Base-by-base conservation (phyloP, 2,329 filamentous ascomycete species). In the Coniosporium tulheliwenetii region DNA sequence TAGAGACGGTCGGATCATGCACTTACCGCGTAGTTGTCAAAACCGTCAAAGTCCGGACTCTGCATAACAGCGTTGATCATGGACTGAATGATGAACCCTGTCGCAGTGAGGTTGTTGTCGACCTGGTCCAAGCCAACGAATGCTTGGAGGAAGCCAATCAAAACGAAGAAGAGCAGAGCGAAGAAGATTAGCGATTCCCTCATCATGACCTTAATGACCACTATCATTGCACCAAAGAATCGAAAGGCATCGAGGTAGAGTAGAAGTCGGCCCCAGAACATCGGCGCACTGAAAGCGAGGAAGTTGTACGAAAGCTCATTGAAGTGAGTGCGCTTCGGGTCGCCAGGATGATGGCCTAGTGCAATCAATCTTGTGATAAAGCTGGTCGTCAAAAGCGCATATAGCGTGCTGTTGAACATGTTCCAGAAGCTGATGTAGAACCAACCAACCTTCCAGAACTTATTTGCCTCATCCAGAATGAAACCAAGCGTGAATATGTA, bases 201-300 rank as follows among this genome's bases (percentile, higher is more conserved):
- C 66, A 73, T 71, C 69, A 73, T 70, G 48, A 69, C 65, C 59
- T 96, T 93, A 36, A 98, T 69, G 2, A 98, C 87, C 2, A 98
- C 89, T 1, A 98, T 74, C 91, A 98, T 98, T 39, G 89, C 86
- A 16, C 91, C 91, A 53, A 98, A 98, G 68, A 98, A 98, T 41
- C 84, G 79, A 70, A 93, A 75, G 0, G 82, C 85, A 61, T 98
- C 91, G 13, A 98, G 75, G 56, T 95, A 98, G 5, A 98, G 74
- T 46, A 98, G 65, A 44, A 98, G 70, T 4, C 91, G 81, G 55
- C 79, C 82, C 89, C 91, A 98, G 61, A 98, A 96, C 83, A 98
- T 84, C 0, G 91, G 91, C 0, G 91, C 87, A 2, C 80, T 79
- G 58, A 95, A 93, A 8, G 91, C 86, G 16, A 98, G 66, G 57